Base-by-base conservation (phyloP, 768 basidiomycete genomes). In the Leccinum fibrillosum region DNA sequence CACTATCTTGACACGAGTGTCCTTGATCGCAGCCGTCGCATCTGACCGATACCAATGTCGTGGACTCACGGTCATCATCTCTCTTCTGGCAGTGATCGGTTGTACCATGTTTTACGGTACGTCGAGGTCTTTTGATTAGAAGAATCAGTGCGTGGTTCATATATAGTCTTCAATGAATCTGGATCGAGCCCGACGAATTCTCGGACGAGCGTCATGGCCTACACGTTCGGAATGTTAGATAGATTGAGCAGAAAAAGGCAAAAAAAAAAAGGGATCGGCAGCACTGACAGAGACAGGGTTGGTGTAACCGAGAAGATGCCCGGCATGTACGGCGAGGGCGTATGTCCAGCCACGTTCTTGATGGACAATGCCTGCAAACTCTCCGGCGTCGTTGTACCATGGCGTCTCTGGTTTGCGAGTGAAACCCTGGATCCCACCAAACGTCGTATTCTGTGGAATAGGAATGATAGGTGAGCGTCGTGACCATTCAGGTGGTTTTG, bases 401-500 rank as follows among this genome's bases (percentile, higher is more conserved):
- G 84, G 80, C 0, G 89, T 90, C 2, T 84, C 79, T 0, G 89
- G 89, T 57, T 80, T 77, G 49, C 82, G 77, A 4, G 85, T 84
- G 69, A 91, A 91, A 4, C 89, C 89, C 70, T 83, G 86, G 45
- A 85, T 84, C 6, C 87, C 89, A 25, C 87, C 88, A 62, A 90
- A 91, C 0, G 89, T 89, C 25, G 88, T 89, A 64, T 91, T 91
- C 86, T 89, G 52, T 0, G 47, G 32, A 56, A 52, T 45, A 17
- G 0, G 17, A 50, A 23, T 34, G 12, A 34, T 5, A 32, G 37
- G 34, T 62, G 34, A 55, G 58, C 51, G 17, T 34, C 4, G 32
- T 23, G 17, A n/a, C 32, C 26, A 28, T 15, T 17, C 3, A 11
- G 32, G 35, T 32, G 15, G 12, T 11, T 49, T 5, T 44, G 55